These are phyloP conservation scores for Arachis stenosperma DNA, from an alignment of 306 rosid genomes.

Conservation along the genomic window DNA sequence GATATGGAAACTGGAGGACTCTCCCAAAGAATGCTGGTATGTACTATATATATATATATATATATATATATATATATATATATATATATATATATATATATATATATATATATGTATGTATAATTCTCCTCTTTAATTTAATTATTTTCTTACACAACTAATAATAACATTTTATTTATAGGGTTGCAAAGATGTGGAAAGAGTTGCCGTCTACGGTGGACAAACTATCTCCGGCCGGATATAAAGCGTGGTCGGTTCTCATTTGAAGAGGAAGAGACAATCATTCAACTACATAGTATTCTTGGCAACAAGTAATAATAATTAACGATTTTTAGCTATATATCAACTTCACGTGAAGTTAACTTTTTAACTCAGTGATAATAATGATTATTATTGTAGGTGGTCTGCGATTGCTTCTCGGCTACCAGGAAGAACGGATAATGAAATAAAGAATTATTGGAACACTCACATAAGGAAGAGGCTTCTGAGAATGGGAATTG, in stretches of 20 bases:
- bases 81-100: too few species aligned
- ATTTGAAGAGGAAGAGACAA: constrained; percentile 93
- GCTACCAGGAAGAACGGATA: constrained; percentile 92
- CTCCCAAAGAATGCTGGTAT: constrained; percentile 97
- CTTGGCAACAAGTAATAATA: constrained; percentile 80
- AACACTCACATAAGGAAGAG: constrained; percentile 92
- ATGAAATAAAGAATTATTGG: constrained; percentile 96
- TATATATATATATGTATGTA: not conserved
- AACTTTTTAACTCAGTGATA: too few species aligned
- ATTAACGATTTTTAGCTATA: too few species aligned
- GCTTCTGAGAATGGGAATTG: constrained; percentile 93
- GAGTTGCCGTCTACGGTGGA: constrained; percentile 97
- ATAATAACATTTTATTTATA: constrained; percentile 25
- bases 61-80: too few species aligned
- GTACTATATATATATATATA: not conserved
- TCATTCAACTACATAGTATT: constrained; percentile 85
- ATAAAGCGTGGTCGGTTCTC: constrained; percentile 89
- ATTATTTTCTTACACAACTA: not conserved
- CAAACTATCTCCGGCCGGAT: constrained; percentile 93
- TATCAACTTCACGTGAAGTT: too few species aligned
- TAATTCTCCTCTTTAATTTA: not conserved
- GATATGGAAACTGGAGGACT: constrained; percentile 95
- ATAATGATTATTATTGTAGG: constrained; percentile 38
- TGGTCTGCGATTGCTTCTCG: constrained; percentile 96
- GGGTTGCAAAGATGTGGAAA: constrained; percentile 96